Conservation (phyloP, 1,139 yeast genomes). For the Kurtzmaniella quercitrusa region DNA sequence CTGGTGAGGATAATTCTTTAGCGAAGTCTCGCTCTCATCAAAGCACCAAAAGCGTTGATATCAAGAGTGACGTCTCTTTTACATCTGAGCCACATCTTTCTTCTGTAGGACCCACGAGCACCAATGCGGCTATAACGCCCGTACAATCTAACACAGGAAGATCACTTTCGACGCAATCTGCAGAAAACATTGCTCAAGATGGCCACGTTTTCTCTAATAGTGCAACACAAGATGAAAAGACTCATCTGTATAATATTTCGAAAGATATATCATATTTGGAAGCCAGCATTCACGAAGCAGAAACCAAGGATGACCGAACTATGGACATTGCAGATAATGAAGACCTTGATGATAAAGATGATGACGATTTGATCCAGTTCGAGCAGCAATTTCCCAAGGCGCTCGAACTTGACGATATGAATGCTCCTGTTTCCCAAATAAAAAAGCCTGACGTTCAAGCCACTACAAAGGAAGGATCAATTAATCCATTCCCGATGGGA, state of each 20-base stretch:
- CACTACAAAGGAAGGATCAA: neutral
- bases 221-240: neutral
- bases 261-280: neutral
- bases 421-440: neutral
- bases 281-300: neutral
- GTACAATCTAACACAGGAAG: neutral
- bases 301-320: neutral
- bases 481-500: neutral
- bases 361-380: slow-evolving; percentile 6
- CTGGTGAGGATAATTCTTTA: slow-evolving; percentile 2
- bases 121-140: neutral
- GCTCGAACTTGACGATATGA: neutral
- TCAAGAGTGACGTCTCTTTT: neutral
- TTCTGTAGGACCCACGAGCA: neutral
- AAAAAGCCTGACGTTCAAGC: neutral
- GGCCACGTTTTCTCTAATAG: neutral
- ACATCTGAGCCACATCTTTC: neutral
- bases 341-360: slow-evolving; percentile 2
- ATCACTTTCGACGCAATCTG: neutral
- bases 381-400: slow-evolving; percentile 7
- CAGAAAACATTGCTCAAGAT: neutral
- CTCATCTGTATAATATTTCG: neutral
- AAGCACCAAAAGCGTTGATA: slow-evolving; percentile 5
- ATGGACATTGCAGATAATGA: neutral
- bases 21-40: slow-evolving; percentile 5